phyloP scores from a whole-genome alignment of 176 grass and related monocot genomes.

The Oryza nivara region DNA sequence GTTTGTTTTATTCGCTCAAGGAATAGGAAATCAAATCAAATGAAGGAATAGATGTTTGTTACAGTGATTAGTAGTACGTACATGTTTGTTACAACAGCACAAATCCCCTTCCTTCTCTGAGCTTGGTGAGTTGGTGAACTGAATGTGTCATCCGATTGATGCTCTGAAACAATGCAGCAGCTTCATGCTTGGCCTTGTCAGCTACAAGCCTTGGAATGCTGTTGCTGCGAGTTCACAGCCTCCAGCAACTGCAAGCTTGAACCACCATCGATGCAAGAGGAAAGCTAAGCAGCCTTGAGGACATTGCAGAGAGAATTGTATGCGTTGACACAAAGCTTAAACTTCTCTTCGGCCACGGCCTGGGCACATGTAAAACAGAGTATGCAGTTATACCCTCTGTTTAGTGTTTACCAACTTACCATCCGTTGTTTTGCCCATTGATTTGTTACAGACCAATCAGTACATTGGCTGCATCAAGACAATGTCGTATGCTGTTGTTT shows the following conservation, averaged over 20 bases:
- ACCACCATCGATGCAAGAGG: background rate
- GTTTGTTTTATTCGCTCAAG: slow-evolving; percentile 8
- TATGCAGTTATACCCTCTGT: background rate
- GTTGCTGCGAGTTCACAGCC: background rate
- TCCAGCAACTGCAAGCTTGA: background rate
- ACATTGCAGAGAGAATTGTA: slow-evolving; percentile 74
- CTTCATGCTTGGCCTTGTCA: background rate
- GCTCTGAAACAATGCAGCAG: background rate
- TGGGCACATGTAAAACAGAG: slow-evolving; percentile 42
- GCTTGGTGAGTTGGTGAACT: background rate
- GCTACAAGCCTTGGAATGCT: background rate
- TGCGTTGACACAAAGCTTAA: slow-evolving; percentile 81
- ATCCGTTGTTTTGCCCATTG: background rate
- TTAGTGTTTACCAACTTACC: background rate
- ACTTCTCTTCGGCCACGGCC: slow-evolving; percentile 78
- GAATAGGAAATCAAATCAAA: slow-evolving; percentile 31
- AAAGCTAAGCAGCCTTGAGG: slow-evolving; percentile 49
- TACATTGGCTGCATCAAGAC: background rate
- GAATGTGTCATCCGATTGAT: background rate
- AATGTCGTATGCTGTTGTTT: background rate
- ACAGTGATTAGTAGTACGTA: background rate
- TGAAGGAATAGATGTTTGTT: slow-evolving; percentile 21
- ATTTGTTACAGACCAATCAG: background rate
- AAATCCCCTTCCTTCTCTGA: slow-evolving; percentile 21
- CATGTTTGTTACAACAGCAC: slow-evolving; percentile 27